Conservation (phyloP, 2,329 filamentous ascomycete species). For the Hirsutella rhossiliensis region DNA sequence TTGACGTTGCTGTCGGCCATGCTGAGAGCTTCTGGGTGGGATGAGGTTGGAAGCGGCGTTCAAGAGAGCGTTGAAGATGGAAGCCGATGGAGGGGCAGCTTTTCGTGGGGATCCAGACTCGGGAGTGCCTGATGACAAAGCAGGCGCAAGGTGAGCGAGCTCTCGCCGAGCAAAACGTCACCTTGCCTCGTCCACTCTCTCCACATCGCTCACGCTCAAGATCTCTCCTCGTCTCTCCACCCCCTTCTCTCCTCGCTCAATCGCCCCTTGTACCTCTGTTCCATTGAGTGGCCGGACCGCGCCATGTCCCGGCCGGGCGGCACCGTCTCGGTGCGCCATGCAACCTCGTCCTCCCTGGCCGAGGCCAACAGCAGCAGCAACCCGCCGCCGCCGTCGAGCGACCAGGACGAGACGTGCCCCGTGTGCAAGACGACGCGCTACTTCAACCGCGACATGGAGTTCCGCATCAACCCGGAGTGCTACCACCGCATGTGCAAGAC, state of each 20-base stretch:
- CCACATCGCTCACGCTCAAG: too few species aligned
- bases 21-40: not conserved
- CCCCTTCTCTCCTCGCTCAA: too few species aligned
- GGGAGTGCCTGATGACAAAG: not conserved
- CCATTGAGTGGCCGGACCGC: not conserved
- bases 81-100: conserved; percentile 1
- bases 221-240: too few species aligned
- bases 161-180: too few species aligned
- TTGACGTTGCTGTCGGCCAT: conserved; percentile 4
- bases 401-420: conserved; percentile 67
- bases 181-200: too few species aligned
- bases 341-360: not conserved
- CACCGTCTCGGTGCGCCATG: conserved; percentile 17
- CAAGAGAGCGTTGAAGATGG: not conserved
- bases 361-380: conserved; percentile 1
- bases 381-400: conserved; percentile 5
- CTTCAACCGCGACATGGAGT: conserved; percentile 86
- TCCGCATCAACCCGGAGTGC: conserved; percentile 95
- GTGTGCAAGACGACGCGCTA: conserved; percentile 96
- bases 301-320: conserved; percentile 17
- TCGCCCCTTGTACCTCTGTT: too few species aligned
- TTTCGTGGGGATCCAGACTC: not conserved
- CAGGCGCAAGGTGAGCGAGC: too few species aligned
- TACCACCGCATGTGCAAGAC: conserved; percentile 98
- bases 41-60: not conserved